Conservation (phyloP, 345 rosid species). For the Syzygium aqueum region DNA sequence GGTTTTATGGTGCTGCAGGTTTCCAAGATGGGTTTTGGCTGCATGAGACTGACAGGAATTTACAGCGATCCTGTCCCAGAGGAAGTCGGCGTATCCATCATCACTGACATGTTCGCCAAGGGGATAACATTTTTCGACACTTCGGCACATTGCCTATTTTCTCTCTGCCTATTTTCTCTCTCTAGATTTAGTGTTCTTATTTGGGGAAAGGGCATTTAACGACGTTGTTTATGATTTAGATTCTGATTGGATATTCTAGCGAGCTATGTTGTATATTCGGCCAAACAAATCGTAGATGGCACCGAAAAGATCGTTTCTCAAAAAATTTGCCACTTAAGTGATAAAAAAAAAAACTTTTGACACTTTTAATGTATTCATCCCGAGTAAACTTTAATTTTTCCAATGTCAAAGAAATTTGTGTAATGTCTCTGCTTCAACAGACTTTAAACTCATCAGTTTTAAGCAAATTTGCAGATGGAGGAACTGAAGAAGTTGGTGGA, state of each 20-base stretch:
- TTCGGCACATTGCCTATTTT: neutral
- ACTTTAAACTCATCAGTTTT: neutral
- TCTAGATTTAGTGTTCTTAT: no score
- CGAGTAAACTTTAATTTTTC: neutral
- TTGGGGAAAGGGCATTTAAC: no score
- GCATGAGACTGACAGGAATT: slow-evolving; percentile 3
- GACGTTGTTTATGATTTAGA: no score
- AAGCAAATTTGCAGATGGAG: slow-evolving; percentile 19
- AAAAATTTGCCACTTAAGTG: no score
- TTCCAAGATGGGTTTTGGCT: slow-evolving; percentile 6
- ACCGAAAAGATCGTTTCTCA: no score
- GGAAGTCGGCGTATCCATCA: neutral
- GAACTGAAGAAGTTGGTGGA: slow-evolving; percentile 30
- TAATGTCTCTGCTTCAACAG: neutral
- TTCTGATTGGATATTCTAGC: no score
- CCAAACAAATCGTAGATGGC: no score
- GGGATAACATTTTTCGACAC: slow-evolving; percentile 11
- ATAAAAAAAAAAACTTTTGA: no score
- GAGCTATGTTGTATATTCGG: no score
- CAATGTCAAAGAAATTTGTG: neutral
- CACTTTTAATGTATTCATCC: no score
- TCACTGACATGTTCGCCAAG: neutral
- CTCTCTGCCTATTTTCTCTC: no score
- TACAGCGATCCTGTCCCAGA: slow-evolving; percentile 5
- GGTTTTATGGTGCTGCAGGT: neutral